Conservation (phyloP, 2,329 filamentous ascomycete genomes). For the Alternaria angustiovoidea region DNA sequence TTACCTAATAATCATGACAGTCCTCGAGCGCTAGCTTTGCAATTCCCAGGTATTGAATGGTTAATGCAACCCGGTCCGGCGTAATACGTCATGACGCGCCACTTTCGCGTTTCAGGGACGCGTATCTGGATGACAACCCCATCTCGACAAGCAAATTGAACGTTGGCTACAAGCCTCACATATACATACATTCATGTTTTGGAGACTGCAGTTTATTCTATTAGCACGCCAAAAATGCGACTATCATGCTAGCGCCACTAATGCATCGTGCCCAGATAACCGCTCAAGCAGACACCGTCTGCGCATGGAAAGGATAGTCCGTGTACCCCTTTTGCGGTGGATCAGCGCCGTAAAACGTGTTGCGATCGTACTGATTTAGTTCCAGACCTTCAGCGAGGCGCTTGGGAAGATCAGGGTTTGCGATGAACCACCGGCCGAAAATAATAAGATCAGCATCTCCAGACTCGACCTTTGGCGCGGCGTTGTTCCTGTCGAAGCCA, state of each 20-base stretch:
- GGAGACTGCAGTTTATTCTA: background rate
- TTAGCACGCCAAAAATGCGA: background rate
- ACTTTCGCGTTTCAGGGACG: background rate
- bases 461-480: slow-evolving; percentile 59
- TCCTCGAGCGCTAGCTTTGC: background rate
- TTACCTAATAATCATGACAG: background rate
- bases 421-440: slow-evolving; percentile 57
- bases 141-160: background rate
- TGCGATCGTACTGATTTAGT: slow-evolving; percentile 53
- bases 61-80: background rate
- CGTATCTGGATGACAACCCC: background rate
- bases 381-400: slow-evolving; percentile 51
- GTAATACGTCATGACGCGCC: background rate
- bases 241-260: slow-evolving; percentile 9
- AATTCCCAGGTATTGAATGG: background rate
- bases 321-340: slow-evolving; percentile 50
- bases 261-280: slow-evolving; percentile 17
- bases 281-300: slow-evolving; percentile 27
- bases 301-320: slow-evolving; percentile 51
- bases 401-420: slow-evolving; percentile 57
- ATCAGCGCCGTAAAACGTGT: slow-evolving; percentile 55
- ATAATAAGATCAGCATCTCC: slow-evolving; percentile 50
- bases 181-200: background rate
- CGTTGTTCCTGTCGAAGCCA: slow-evolving; percentile 62
- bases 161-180: background rate